Base-by-base conservation (phyloP, 768 basidiomycete species). In the Suillus plorans region DNA sequence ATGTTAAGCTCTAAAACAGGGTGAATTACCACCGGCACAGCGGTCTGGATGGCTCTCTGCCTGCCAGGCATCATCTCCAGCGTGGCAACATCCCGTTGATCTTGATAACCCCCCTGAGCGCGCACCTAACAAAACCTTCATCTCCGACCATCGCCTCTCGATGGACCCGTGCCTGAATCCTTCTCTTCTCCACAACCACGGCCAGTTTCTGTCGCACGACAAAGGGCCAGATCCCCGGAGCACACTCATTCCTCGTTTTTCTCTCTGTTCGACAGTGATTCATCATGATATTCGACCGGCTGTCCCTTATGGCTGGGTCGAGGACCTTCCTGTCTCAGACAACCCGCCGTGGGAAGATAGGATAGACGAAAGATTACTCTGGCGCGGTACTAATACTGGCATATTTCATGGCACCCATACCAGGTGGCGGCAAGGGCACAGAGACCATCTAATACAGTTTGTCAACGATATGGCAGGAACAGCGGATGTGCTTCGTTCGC, bases 351-450 rank as follows among this genome's bases (percentile, higher is more conserved):
- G 89, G 85, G 84, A 86, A 18, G 79, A 83, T 39, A 92, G 89
- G 77, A 36, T 76, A 1, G 84, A 89, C 71, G 85, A 89, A 65
- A 77, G 84, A 4, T 67, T 92, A 20, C 78, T 86, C 47, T 93
- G 92, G 92, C 81, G 92, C 47, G 92, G 92, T 4, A 85, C 85
- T 49, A 90, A 86, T 53, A 92, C 91, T 0, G 92, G 91, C 12
- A 89, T 86, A 22, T 77, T 68, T 60, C 81, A 84, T 42, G 69
- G 75, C 16, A 62, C 70, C 2, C 62, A 68, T 1, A 76, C 80
- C 9, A 76, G 77, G 6, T 89, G 89, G 89, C 61, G 72, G 67
- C 69, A 78, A 25, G 77, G 81, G 6, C 89, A 89, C 62, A 77
- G 89, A 0, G 71, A 80, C 25, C 76, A 80, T 25, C 74, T 89